A percentile compares a stretch with the other conserved stretches of the same genome.
These are phyloP conservation scores for Orbilia quercus DNA, from an alignment of 2,329 filamentous ascomycete species.

Conservation along the genomic window DNA sequence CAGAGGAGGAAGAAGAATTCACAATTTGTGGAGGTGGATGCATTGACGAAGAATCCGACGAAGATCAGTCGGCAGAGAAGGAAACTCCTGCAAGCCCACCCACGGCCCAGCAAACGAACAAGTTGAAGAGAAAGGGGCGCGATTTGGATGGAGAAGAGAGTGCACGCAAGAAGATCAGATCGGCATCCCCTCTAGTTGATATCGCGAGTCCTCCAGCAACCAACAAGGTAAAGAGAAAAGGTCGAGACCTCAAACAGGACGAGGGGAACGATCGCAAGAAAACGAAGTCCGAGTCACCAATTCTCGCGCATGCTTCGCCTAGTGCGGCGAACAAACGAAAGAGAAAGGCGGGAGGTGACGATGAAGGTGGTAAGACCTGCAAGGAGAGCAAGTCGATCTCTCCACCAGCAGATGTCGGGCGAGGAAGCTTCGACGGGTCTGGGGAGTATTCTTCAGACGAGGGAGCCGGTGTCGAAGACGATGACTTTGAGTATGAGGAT, in stretches of 20 bases:
- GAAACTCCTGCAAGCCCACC: not conserved
- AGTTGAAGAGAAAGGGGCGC: not conserved
- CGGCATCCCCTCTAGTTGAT: not conserved
- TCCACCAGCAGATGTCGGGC: constrained; percentile 1
- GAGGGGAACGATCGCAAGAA: not conserved
- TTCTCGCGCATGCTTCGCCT: not conserved
- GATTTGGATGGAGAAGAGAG: not conserved
- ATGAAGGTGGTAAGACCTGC: not conserved
- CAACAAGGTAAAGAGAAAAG: constrained; percentile 2
- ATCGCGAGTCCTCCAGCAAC: not conserved
- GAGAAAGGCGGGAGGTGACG: not conserved
- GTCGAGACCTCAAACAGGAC: not conserved
- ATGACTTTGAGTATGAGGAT: constrained; percentile 52
- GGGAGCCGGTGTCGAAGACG: constrained; percentile 19
- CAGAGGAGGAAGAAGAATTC: constrained; percentile 10
- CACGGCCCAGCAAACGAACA: not conserved
- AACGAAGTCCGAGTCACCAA: constrained; percentile 5
- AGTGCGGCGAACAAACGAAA: not conserved
- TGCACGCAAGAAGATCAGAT: not conserved
- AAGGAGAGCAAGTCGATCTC: constrained; percentile 3
- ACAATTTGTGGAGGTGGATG: constrained; percentile 55
- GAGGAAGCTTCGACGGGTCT: not conserved
- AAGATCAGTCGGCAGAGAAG: not conserved
- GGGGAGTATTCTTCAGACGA: not conserved
- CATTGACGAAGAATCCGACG: constrained; percentile 62